Base-by-base conservation (phyloP, 2,329 filamentous ascomycete genomes). In the Cryphonectria nitschkei region DNA sequence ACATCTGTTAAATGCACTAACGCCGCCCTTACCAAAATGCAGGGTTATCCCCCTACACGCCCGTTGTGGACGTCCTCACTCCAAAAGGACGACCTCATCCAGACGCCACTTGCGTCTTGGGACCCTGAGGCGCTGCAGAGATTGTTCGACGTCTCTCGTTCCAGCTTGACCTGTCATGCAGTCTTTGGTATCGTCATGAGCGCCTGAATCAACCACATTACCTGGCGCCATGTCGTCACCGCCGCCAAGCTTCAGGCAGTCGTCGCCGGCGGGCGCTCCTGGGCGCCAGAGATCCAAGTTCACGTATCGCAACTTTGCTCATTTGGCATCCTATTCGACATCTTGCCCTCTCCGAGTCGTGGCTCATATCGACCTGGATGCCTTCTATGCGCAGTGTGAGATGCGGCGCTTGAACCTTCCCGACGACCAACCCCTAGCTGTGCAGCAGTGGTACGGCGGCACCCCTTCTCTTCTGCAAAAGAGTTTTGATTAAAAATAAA, bases 301-400 rank as follows among this genome's bases (percentile, higher is more conserved):
- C 82, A 98, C 94, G 2, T 94, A 93, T 79, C 93, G 92, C 72
- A 91, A 98, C 68, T 86, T 98, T 22, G 86, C 89, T 46, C 91
- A 95, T 74, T 88, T 98, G 70, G 88, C 90, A 8, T 86, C 90
- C 13, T 94, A 88, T 75, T 90, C 89, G 46, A 85, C 90, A 0
- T 89, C 89, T 11, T 94, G 89, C 66, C 95, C 95, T 1, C 85
- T 99, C 50, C 90, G 96, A 62, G 92, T 97, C 39, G 89, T 98
- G 75, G 93, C 94, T 8, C 95, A 98, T 80, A 90, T 98, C 74
- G 96, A 99, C 77, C 90, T 99, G 72, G 96, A 99, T 87, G 95
- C 95, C 54, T 99, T 99, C 82, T 99, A 99, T 80, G 92, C 93
- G 3, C 96, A 99, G 84, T 98, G 94, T 79, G 96, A 99, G 82